Evolutionary conservation across 78 protist genomes (phyloP).

Genomic region (Ministeria vibrans): DNA sequence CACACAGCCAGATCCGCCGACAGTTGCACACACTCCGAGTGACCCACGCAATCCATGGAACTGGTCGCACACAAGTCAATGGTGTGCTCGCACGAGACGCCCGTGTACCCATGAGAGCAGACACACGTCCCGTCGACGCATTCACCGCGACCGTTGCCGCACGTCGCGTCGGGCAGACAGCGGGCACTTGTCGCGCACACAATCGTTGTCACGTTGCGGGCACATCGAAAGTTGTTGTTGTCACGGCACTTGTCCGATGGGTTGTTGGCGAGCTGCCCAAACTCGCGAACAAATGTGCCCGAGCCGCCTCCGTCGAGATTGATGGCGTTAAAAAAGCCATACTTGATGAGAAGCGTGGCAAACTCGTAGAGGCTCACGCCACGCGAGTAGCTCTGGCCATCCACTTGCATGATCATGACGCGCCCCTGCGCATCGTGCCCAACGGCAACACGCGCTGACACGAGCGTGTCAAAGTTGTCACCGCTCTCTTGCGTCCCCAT

Average conservation of each 20-base stretch:
- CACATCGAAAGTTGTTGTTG: neutral
- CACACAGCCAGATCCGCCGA: no score
- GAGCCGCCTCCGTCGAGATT: slow-evolving; percentile 41
- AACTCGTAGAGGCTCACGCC: slow-evolving; percentile 6
- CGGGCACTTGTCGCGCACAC: neutral
- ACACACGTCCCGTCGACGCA: no score
- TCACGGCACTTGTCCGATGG: neutral
- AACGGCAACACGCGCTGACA: slow-evolving; percentile 20
- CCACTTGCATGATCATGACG: slow-evolving; percentile 16
- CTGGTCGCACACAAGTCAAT: no score
- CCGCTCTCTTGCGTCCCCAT: neutral
- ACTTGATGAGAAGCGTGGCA: neutral
- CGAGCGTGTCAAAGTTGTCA: neutral
- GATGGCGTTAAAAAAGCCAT: slow-evolving; percentile 19
- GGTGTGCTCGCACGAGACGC: no score
- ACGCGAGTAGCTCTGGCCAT: neutral
- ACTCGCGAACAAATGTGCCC: neutral
- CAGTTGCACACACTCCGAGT: no score
- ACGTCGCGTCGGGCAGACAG: no score
- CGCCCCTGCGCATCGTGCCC: slow-evolving; percentile 40
- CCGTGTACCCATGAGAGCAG: no score
- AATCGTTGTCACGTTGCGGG: neutral
- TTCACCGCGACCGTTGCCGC: no score
- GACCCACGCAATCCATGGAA: no score
- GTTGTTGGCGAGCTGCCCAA: no score